Evolutionary conservation across 2,329 filamentous ascomycete species (phyloP), one percentile per base, ranked within the genome.

Genomic region (Corinectria fuckeliana): DNA sequence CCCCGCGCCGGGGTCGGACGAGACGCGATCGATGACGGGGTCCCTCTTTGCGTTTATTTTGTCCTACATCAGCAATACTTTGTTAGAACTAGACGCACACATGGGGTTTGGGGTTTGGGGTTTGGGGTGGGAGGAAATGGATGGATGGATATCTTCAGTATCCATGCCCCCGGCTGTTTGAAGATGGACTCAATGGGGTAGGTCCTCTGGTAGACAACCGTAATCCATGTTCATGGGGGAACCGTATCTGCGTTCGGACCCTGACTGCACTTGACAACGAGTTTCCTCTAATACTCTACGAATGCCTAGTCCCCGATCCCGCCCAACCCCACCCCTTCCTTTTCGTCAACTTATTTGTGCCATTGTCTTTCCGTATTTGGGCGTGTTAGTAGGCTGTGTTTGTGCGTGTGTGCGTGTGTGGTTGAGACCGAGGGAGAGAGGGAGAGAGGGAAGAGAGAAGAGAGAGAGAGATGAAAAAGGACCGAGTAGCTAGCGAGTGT

Each of bases 1-100:
- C 59, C n/a, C 54, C 45, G 62, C 45, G 54, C 64, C 55, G 58
- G 58, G 56, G 62, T 65, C 51, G 56, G 45, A 65, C 56, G 44
- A 38, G 55, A 57, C 56, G 56, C 58, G 60, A 63, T 62, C 53
- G 53, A 52, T 30, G 41, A 51, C 50, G 56, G n/a, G 57, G 39
- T 48, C 38, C 20, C 13, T 28, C 11, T 18, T 39, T 50, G 49
- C 45, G 39, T 23, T n/a, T n/a, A 30, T 23, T 23, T 49, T 48
- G 42, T 54, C 50, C 14, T 48, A 58, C 57, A 41, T 25, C 44
- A 30, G 28, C 10, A 30, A n/a, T n/a, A n/a, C 13, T 7, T n/a
- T 11, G 11, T 20, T 14, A 21, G 18, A 20, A 18, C n/a, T 28
- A 47, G 28, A 41, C 34, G 21, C 23, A 48, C 32, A 6, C n/a